phyloP scores from a whole-genome alignment of 345 rosid species.

The Capsella bursapastoris region DNA sequence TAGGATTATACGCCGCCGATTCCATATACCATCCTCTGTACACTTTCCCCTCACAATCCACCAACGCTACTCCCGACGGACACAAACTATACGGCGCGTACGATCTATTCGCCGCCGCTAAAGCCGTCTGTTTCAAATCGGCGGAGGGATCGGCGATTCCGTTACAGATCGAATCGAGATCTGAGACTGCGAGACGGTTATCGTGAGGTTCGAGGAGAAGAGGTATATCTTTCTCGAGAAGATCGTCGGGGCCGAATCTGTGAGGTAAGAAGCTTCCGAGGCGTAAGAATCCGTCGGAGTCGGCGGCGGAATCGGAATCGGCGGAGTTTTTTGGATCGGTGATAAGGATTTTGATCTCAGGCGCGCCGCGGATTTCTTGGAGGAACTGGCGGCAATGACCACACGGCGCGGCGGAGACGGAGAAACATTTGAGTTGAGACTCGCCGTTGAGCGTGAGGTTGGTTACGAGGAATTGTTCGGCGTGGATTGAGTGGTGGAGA shows the following conservation, averaged over 20 bases:
- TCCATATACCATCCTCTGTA: slow-evolving; percentile 84
- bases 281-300: slow-evolving; percentile 44
- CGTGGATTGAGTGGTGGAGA: slow-evolving; percentile 89
- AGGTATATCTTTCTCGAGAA: slow-evolving; percentile 64
- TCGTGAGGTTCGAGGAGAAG: slow-evolving; percentile 69
- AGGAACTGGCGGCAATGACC: slow-evolving; percentile 99
- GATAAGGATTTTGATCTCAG: slow-evolving; percentile 60
- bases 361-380: slow-evolving; percentile 79
- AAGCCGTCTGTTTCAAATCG: slow-evolving; percentile 53
- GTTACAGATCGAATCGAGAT: slow-evolving; percentile 5
- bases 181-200: slow-evolving; percentile 48
- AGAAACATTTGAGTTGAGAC: slow-evolving; percentile 54
- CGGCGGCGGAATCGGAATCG: slow-evolving; percentile 23
- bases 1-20: slow-evolving; percentile 95
- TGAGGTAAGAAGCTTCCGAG: slow-evolving; percentile 65
- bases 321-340: slow-evolving; percentile 39
- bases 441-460: slow-evolving; percentile 79
- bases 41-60: slow-evolving; percentile 77
- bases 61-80: slow-evolving; percentile 85
- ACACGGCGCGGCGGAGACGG: slow-evolving; percentile 95
- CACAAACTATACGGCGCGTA: slow-evolving; percentile 89
- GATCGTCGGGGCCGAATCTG: slow-evolving; percentile 86
- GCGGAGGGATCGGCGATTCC: slow-evolving; percentile 9
- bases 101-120: slow-evolving; percentile 80
- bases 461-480: slow-evolving; percentile 94